phyloP scores from a whole-genome alignment of 495 filamentous ascomycete species.

The Annulohypoxylon nitens region DNA sequence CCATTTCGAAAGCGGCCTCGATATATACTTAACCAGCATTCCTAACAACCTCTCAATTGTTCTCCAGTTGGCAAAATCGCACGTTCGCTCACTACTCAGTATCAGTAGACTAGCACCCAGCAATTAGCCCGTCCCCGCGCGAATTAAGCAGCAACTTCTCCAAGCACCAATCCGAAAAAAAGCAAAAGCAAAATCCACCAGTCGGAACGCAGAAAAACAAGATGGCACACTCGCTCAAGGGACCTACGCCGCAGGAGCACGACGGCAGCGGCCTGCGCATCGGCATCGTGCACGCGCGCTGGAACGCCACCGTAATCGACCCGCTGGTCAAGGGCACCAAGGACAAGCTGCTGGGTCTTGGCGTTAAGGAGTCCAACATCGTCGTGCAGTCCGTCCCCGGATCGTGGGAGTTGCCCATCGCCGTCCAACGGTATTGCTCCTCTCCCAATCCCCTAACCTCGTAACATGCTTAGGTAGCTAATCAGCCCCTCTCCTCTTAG shows the following conservation, averaged over 20 bases:
- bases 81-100: not conserved
- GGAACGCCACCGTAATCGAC: constrained; percentile 85
- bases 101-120: not conserved
- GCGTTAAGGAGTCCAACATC: constrained; percentile 90
- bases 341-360: constrained; percentile 67
- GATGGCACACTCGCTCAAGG: constrained; percentile 57
- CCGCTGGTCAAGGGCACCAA: constrained; percentile 78
- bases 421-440: constrained; percentile 76
- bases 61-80: constrained; percentile 6
- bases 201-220: not conserved
- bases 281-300: constrained; percentile 94
- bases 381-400: constrained; percentile 90
- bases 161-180: not conserved
- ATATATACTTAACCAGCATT: constrained; percentile 6
- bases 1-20: not conserved
- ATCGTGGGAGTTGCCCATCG: constrained; percentile 91
- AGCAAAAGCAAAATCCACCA: not conserved
- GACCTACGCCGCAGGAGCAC: constrained; percentile 60
- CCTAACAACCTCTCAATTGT: constrained; percentile 14
- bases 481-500: constrained; percentile 56
- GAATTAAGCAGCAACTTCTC: not conserved
- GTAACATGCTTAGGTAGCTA: too few relatives aligned
- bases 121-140: not conserved
- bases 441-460: constrained; percentile 1
- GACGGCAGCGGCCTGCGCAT: constrained; percentile 86